These are phyloP conservation scores for Lolium multiflorum DNA, from an alignment of 176 grass and related monocot species.

Conservation along the genomic window DNA sequence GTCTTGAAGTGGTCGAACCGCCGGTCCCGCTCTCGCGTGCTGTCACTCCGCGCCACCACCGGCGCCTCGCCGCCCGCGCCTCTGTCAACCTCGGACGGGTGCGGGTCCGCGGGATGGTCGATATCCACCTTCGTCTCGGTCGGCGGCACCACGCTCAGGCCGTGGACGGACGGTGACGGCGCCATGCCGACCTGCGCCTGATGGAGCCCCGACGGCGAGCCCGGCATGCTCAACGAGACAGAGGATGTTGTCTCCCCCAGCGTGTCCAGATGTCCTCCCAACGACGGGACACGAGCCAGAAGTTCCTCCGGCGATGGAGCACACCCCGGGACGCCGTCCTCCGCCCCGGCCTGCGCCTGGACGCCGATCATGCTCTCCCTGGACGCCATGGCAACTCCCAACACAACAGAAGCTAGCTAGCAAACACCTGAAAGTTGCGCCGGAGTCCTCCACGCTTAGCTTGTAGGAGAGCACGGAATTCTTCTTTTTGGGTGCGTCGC, in stretches of 20 bases:
- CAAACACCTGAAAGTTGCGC: not conserved
- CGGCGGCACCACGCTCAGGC: not conserved
- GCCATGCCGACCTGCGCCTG: slow-evolving; percentile 31
- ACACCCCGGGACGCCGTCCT: not conserved
- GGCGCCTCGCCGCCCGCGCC: not conserved
- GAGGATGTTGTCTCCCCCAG: not conserved
- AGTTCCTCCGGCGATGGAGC: not conserved
- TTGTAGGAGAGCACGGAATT: too few species aligned
- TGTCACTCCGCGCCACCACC: not conserved
- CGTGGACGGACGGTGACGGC: not conserved
- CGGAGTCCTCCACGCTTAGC: too few species aligned
- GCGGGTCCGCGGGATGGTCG: not conserved
- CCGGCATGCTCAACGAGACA: slow-evolving; percentile 54
- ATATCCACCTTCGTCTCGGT: not conserved
- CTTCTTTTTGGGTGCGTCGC: too few species aligned
- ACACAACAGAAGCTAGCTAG: not conserved
- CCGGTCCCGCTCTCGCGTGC: not conserved
- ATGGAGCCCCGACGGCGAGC: slow-evolving; percentile 66
- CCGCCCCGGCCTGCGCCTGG: not conserved
- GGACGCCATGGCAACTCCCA: slow-evolving; percentile 25
- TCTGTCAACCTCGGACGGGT: too few species aligned
- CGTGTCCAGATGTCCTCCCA: not conserved
- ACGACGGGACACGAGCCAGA: not conserved
- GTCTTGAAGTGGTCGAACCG: slow-evolving; percentile 5
- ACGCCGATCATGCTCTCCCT: not conserved